Base-by-base conservation (phyloP, 2,329 filamentous ascomycete genomes). In the Coleophoma eucalyptorum region DNA sequence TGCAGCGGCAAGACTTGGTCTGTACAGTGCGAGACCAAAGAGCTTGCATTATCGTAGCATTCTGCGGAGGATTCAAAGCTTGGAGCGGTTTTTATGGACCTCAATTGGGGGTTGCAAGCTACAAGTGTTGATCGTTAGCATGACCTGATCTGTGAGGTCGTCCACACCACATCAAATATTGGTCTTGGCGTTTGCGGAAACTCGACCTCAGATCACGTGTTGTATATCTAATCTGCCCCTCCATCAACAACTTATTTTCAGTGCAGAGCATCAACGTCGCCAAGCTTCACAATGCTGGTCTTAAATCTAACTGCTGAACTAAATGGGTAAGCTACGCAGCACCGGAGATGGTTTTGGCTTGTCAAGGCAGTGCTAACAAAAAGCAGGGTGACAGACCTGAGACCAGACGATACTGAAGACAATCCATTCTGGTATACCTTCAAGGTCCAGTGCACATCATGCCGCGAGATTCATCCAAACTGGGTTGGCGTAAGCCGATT, bases 391-490 rank as follows among this genome's bases (percentile, higher is more conserved):
- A 97, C 91, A 53, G 88, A 94, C 64, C 83, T 99, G 59, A 86
- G 86, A 50, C 94, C 94, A 7, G 77, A 85, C 59, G 94, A 99
- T 69, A 90, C 85, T 6, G 75, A 85, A 61, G 89, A 89, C 16
- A 81, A 80, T 52, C 90, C 91, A 4, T 99, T 97, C 75, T 96
- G 87, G 80, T 99, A 96, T 74, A 97, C 90, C 46, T 97, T 99
- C 81, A 94, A 89, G 67, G 93, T 99, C 34, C 90, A 97, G 76
- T 99, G 94, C 73, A 97, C 90, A n/a, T 96, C 92, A 49, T 99
- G 94, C 71, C 85, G 91, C 54, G 94, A 99, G 70, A 85, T 80
- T 2, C 92, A 99, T 67, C 80, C 87, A 11, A 99, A 97, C 62
- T 85, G 82, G 73, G 83, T 99, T 48, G 87, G 85, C 50, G 82